Conservation (phyloP, 2,329 filamentous ascomycete genomes). For the Penicillium sp. region DNA sequence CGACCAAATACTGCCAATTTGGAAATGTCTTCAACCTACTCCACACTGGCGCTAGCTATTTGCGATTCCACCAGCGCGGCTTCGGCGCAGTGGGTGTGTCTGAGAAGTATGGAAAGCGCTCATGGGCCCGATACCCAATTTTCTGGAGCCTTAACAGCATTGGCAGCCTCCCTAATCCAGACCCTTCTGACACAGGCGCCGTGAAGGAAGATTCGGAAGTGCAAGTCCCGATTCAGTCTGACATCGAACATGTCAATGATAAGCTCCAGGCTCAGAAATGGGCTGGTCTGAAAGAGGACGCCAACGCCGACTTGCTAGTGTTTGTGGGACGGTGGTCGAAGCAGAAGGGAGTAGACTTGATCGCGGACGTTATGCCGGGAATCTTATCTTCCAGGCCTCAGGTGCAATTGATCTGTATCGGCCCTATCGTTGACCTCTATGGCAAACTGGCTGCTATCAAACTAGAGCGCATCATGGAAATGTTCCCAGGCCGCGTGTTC, state of each 20-base stretch:
- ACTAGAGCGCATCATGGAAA: conserved; percentile 58
- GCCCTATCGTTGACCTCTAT: conserved; percentile 63
- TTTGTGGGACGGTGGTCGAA: conserved; percentile 65
- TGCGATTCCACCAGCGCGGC: conserved; percentile 61
- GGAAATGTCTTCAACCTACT: conserved; percentile 65
- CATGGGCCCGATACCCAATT: conserved; percentile 62
- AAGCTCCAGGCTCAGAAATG: conserved; percentile 62
- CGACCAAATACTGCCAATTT: conserved; percentile 58
- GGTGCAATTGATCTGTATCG: conserved; percentile 58
- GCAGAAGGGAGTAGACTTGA: conserved; percentile 64
- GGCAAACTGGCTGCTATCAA: conserved; percentile 64
- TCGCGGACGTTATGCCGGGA: conserved; percentile 61
- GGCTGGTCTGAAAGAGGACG: conserved; percentile 59
- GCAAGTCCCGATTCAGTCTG: conserved; percentile 51
- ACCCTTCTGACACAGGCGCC: conserved; percentile 54
- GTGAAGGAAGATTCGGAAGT: conserved; percentile 45
- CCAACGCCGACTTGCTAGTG: conserved; percentile 60
- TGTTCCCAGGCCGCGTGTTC: conserved; percentile 60
- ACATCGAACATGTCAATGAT: conserved; percentile 51
- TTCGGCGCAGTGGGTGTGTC: conserved; percentile 64
- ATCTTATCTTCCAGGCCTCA: conserved; percentile 57
- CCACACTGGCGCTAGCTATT: conserved; percentile 60
- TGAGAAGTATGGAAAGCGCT: conserved; percentile 63
- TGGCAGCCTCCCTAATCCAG: conserved; percentile 60
- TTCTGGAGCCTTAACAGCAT: conserved; percentile 63